Conservation (phyloP, 352 stramenopile genomes). For the Thraustochytrium sp. region DNA sequence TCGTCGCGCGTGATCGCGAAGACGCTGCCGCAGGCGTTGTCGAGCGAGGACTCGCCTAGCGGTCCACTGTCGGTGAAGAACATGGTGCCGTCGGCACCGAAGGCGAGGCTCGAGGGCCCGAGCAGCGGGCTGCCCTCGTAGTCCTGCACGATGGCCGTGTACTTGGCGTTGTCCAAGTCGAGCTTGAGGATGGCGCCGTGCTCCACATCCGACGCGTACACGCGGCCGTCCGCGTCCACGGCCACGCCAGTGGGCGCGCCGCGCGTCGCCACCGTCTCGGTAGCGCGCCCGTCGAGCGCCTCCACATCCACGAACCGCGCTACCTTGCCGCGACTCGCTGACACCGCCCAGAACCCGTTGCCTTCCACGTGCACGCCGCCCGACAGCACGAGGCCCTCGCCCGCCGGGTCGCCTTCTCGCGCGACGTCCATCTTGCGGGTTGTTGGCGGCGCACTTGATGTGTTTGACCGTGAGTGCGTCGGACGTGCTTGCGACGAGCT, state of each 20-base stretch:
- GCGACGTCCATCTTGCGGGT: conserved; percentile 55
- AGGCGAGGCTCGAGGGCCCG: neutral
- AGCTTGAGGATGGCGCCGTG: conserved; percentile 67
- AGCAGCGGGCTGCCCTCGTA: conserved; percentile 72
- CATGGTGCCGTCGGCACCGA: conserved; percentile 55
- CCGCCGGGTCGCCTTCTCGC: conserved; percentile 50
- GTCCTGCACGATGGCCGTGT: conserved; percentile 66
- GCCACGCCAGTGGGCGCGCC: conserved; percentile 63
- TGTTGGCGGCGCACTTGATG: neutral
- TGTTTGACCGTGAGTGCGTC: too few species aligned
- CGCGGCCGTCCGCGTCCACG: conserved; percentile 59
- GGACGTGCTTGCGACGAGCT: too few species aligned
- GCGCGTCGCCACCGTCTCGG: conserved; percentile 60
- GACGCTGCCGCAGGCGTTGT: conserved; percentile 65
- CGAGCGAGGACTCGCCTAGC: conserved; percentile 72
- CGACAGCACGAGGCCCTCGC: conserved; percentile 55
- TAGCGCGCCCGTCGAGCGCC: conserved; percentile 51
- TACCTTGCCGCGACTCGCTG: conserved; percentile 63
- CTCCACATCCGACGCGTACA: conserved; percentile 66
- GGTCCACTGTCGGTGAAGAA: conserved; percentile 76
- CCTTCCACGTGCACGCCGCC: neutral
- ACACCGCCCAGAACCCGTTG: conserved; percentile 55
- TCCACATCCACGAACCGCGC: conserved; percentile 55
- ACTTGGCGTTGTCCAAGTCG: conserved; percentile 51
- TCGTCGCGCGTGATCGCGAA: conserved; percentile 67